Evolutionary conservation across 352 stramenopile genomes (phyloP).

Genomic region (Globisporangium middletonii): DNA sequence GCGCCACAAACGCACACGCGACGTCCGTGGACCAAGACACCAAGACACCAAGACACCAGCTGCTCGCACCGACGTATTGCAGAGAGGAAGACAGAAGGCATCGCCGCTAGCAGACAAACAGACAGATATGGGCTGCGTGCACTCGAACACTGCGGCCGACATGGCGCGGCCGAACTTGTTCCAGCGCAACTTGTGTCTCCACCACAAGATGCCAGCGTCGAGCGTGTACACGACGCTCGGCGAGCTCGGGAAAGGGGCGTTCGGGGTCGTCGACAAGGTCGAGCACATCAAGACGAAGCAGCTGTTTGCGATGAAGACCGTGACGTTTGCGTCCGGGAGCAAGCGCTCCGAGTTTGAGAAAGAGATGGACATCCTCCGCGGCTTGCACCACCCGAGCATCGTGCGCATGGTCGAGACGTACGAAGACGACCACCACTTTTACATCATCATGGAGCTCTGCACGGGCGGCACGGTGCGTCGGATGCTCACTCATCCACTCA

Average conservation of each 20-base stretch:
- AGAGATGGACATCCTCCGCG: constrained; percentile 71
- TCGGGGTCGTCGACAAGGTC: constrained; percentile 72
- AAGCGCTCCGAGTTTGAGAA: constrained; percentile 70
- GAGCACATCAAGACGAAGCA: constrained; percentile 62
- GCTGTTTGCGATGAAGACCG: constrained; percentile 75
- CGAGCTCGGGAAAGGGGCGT: constrained; percentile 63
- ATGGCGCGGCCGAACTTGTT: constrained; percentile 58
- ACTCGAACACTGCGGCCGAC: constrained; percentile 32
- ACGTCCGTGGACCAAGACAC: no score
- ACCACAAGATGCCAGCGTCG: constrained; percentile 48
- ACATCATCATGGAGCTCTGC: constrained; percentile 85
- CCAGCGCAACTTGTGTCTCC: constrained; percentile 71
- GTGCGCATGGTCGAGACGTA: constrained; percentile 79
- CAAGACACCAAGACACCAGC: no score
- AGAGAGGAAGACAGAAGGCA: not conserved
- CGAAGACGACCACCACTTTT: constrained; percentile 70
- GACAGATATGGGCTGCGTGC: constrained; percentile 54
- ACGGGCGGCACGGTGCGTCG: constrained; percentile 34
- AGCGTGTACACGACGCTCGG: constrained; percentile 43
- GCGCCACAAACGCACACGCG: no score
- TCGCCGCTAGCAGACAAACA: not conserved
- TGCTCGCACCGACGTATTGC: not conserved
- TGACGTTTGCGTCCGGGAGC: constrained; percentile 51
- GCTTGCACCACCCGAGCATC: constrained; percentile 76
- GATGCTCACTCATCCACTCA: no score